Evolutionary conservation across 2,329 filamentous ascomycete species (phyloP).

Genomic region (Hypocrella siamensis): DNA sequence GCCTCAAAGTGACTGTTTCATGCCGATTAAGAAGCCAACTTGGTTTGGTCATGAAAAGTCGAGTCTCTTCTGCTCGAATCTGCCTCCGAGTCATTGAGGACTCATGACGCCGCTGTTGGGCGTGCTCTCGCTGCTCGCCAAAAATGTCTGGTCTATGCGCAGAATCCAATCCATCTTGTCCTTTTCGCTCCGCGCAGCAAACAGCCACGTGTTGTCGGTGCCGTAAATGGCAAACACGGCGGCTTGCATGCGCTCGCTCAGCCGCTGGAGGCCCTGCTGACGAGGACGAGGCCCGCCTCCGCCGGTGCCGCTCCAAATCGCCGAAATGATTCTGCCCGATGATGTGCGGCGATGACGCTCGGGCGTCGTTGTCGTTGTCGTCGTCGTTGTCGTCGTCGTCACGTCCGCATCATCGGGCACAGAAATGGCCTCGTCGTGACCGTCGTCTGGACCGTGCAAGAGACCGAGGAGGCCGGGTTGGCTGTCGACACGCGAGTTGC

Average conservation of each 20-base stretch:
- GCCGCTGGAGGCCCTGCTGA: constrained; percentile 29
- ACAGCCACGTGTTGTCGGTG: constrained; percentile 87
- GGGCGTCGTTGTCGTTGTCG: constrained; percentile 15
- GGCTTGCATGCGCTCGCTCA: constrained; percentile 43
- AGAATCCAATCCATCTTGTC: constrained; percentile 98
- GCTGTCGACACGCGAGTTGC: constrained; percentile 82
- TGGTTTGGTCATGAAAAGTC: no score
- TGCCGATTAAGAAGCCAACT: no score
- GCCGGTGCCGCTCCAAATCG: constrained; percentile 35
- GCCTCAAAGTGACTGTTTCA: no score
- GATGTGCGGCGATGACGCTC: constrained; percentile 31
- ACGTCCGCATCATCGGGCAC: no score
- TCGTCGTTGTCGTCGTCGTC: constrained; percentile 9
- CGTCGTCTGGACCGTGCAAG: constrained; percentile 36
- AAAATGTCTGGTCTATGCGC: constrained; percentile 71
- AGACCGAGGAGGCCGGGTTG: constrained; percentile 75
- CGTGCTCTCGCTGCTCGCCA: constrained; percentile 29
- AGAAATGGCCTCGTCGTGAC: constrained; percentile 18
- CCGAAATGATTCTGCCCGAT: constrained; percentile 37
- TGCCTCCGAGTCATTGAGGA: constrained; percentile 17
- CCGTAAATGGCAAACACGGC: constrained; percentile 92
- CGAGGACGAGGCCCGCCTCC: constrained; percentile 10
- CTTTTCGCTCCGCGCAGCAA: constrained; percentile 73
- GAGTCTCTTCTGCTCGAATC: no score
- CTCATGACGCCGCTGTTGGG: constrained; percentile 20